Base-by-base conservation (phyloP, 306 rosid genomes). In the Corylus avellana region DNA sequence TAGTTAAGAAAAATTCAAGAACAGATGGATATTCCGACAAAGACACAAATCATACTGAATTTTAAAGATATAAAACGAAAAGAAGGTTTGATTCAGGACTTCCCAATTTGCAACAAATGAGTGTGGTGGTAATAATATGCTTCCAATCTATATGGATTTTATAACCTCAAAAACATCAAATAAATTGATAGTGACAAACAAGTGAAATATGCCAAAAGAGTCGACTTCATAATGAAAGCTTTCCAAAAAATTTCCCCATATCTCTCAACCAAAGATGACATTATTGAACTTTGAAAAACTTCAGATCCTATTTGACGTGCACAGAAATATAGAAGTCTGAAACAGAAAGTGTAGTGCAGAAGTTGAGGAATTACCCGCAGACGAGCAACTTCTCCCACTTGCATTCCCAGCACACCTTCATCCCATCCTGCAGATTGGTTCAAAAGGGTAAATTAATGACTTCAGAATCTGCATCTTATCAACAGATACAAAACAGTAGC, bases 341-440 rank as follows among this genome's bases (percentile, higher is more conserved):
- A 77, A 74, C 8, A 75, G 50, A 4, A 73, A 69, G 35, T 27
- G 44, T 57, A 73, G 44, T 12, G 16, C 20, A 66, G 25, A 75
- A 77, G 10, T n/a, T 11, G 18, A 75, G 75, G 66, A 22, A 81
- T 81, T 89, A 94, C 98, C 97, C 93, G 88, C 66, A 94, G 93
- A 76, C 95, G 97, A 88, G 98, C 97, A 84, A 91, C 92, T 89
- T 94, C 97, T 58, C 98, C 98, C 35, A 92, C 1, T 85, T 94
- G 97, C 97, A 94, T 94, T 71, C 86, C 91, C 4, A 92, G 47
- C 29, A 94, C 98, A 77, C 98, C 98, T 85, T 94, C 98, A 86
- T 94, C 98, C 98, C 97, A 92, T 77, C 97, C 98, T 93, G 70
- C 57, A 82, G 10, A 83, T 73, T 76, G 63, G 57, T 58, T 50